Percentiles rank a stretch among this genome's conserved stretches.
Evolutionary conservation across 2,329 filamentous ascomycete species (phyloP).

Genomic region (Boeremia exigua): DNA sequence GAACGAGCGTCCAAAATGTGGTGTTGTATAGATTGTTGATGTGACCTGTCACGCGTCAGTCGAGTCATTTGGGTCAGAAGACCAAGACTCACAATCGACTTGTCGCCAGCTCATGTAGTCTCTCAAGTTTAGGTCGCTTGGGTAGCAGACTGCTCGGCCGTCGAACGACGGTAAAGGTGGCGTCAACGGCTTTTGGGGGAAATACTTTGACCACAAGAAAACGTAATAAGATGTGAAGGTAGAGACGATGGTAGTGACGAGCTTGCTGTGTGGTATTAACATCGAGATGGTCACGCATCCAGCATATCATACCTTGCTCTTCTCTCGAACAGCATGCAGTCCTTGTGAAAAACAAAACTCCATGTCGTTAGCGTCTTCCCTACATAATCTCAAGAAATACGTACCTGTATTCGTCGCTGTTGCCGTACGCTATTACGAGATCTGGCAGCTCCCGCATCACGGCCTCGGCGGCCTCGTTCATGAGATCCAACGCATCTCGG

Average conservation of each 20-base stretch:
- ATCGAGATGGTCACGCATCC: neutral
- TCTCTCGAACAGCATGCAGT: conserved; percentile 82
- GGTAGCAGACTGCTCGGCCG: conserved; percentile 88
- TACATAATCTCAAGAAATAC: conserved; percentile 6
- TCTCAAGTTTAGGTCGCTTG: conserved; percentile 77
- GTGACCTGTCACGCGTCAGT: conserved; percentile 65
- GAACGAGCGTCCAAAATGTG: conserved; percentile 89
- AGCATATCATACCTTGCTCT: conserved; percentile 67
- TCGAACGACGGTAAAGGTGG: conserved; percentile 88
- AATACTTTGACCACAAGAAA: conserved; percentile 77
- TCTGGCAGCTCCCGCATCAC: conserved; percentile 86
- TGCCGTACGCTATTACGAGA: conserved; percentile 85
- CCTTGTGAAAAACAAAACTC: conserved; percentile 89
- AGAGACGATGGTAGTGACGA: conserved; percentile 88
- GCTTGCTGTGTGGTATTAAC: conserved; percentile 67
- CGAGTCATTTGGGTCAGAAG: neutral
- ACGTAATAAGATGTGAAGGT: conserved; percentile 94
- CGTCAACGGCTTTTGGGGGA: conserved; percentile 73
- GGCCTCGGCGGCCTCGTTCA: conserved; percentile 89
- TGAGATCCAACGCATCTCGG: conserved; percentile 81
- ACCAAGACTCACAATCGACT: conserved; percentile 76
- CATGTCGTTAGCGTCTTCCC: conserved; percentile 39
- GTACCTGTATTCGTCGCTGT: conserved; percentile 91
- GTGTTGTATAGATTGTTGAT: conserved; percentile 99
- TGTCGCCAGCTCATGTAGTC: conserved; percentile 99